Percentiles rank a stretch among this genome's conserved stretches.
Conservation (phyloP, 2,329 filamentous ascomycete genomes). For the Zymoseptoria brevis region DNA sequence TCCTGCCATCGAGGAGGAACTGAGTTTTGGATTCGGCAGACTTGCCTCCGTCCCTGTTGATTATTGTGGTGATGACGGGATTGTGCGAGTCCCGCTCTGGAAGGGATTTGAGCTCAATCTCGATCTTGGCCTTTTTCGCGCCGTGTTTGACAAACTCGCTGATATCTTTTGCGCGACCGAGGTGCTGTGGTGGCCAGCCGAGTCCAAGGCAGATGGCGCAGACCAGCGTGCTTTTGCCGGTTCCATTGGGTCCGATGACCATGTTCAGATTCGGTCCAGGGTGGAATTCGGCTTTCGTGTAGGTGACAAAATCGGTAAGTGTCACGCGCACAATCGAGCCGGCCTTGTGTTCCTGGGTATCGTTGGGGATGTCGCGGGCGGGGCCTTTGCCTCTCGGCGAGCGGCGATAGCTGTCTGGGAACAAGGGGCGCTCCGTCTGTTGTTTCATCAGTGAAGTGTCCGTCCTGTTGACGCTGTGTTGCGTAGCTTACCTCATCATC, state of each 20-base stretch:
- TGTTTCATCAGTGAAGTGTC: neutral
- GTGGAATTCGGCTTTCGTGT: conserved; percentile 82
- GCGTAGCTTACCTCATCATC: conserved; percentile 1
- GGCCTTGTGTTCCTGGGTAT: conserved; percentile 44
- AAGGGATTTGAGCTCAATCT: conserved; percentile 76
- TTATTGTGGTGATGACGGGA: conserved; percentile 64
- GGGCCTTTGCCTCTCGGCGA: conserved; percentile 20
- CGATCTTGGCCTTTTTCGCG: conserved; percentile 66
- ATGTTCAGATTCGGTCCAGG: conserved; percentile 93
- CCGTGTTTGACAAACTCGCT: conserved; percentile 93
- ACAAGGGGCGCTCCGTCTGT: conserved; percentile 17
- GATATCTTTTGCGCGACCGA: conserved; percentile 77
- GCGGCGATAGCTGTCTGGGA: conserved; percentile 30
- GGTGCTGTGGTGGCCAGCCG: conserved; percentile 70
- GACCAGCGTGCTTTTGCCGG: conserved; percentile 93
- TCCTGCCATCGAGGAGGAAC: conserved; percentile 68
- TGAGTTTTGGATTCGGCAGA: conserved; percentile 55
- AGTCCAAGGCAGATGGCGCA: conserved; percentile 93
- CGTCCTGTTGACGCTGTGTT: neutral
- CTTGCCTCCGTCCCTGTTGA: conserved; percentile 60
- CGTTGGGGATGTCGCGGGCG: conserved; percentile 2
- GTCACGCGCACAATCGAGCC: conserved; percentile 85
- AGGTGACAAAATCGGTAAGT: conserved; percentile 87
- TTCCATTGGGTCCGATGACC: conserved; percentile 98
- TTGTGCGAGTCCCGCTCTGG: conserved; percentile 52